Base-by-base conservation (phyloP, 2,329 filamentous ascomycete genomes). In the Phyllosticta paracitricarpa region DNA sequence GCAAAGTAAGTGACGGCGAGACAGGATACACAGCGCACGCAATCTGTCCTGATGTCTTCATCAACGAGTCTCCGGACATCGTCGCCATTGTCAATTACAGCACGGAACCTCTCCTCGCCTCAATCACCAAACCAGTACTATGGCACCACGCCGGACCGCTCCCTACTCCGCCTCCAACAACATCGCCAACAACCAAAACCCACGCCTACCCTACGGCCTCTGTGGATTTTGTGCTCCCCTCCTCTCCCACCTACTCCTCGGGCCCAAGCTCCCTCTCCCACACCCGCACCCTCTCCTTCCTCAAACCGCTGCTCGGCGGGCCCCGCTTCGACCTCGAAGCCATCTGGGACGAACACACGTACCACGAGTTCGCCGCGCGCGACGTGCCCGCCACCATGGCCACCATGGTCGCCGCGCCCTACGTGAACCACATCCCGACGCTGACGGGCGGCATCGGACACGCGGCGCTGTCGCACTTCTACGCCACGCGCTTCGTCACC, bases 341-440 rank as follows among this genome's bases (percentile, higher is more conserved):
- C 1, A 85, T 91, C 56, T 93, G 89, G 89, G 87, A 91, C 7
- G 87, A 91, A 71, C 88, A 93, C 70, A 88, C 86, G 0, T 79
- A 80, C 53, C 87, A 82, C 66, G 87, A 91, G 69, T 92, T 92
- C 69, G 83, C 73, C 1, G 83, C 85, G 61, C 80, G 87, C 10
- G 83, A 83, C 2, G 87, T 90, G 0, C 84, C 84, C 64, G 82
- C 84, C 65, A 92, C 88, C 0, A 91, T 92, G 88, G 79, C 79
- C n/a, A 91, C 88, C 0, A 91, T 92, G 88, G 87, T 91, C 1
- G 79, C 85, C 56, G 84, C 90, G 70, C 89, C 88, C 1, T 91
- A 91, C 67, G 88, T 92, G 1, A 91, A 91, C 68, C 87, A 91
- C 68, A 78, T 91, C 1, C 86, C 88, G 0, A 90, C 87, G 0